Evolutionary conservation across 148 eudicot genomes (phyloP).

Genomic region (Camellia granthamiana): DNA sequence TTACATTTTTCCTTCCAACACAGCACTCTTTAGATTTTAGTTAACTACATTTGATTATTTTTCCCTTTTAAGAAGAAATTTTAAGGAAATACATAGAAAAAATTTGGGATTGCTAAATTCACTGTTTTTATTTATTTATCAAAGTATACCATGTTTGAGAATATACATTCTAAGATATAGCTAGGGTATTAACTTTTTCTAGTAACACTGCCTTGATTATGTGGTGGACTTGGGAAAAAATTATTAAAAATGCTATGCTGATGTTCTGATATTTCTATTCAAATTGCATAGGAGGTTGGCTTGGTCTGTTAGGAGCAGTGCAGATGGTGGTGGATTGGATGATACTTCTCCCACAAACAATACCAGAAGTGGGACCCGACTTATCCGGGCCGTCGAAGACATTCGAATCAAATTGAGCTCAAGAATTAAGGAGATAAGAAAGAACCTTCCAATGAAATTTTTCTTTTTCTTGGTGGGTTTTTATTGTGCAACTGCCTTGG

Average conservation of each 20-base stretch:
- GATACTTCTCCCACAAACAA: conserved; percentile 42
- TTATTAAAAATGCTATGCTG: neutral
- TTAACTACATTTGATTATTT: no score
- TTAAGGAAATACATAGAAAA: no score
- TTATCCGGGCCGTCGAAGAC: conserved; percentile 49
- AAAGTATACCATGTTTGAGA: no score
- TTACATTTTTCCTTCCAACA: no score
- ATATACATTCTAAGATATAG: no score
- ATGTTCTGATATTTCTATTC: neutral
- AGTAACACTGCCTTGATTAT: neutral
- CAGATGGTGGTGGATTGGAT: conserved; percentile 49
- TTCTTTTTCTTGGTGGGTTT: conserved; percentile 80
- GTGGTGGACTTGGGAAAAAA: neutral
- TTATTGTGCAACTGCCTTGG: conserved; percentile 87
- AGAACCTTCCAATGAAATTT: conserved; percentile 56
- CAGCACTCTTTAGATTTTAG: no score
- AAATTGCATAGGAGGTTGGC: conserved; percentile 41
- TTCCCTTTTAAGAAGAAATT: no score
- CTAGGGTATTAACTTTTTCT: no score
- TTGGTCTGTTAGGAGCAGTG: conserved; percentile 60
- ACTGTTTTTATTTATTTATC: no score
- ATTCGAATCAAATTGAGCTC: conserved; percentile 40
- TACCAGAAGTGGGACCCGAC: conserved; percentile 57
- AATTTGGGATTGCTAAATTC: no score
- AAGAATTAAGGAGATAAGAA: conserved; percentile 50